Percentiles rank a stretch among this genome's conserved stretches.
These are phyloP conservation scores for Tetrapisispora iriomotensis DNA, from an alignment of 805 yeast species.

Conservation along the genomic window DNA sequence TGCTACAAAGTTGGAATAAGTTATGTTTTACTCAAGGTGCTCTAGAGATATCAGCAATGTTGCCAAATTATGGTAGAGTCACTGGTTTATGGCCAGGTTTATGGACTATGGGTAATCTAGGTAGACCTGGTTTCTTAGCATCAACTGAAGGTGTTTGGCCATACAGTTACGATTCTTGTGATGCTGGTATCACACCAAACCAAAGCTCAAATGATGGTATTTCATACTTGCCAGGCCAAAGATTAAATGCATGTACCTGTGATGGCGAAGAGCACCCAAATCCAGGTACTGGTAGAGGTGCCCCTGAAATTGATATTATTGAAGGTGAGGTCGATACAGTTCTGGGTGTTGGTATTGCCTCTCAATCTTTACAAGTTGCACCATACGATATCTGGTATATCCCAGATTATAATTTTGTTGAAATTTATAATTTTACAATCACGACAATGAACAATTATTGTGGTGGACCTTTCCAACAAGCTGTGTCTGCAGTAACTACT, in stretches of 20 bases:
- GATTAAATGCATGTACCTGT: slow-evolving; percentile 69
- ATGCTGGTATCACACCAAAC: slow-evolving; percentile 90
- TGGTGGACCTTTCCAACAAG: slow-evolving; percentile 94
- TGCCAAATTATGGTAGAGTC: slow-evolving; percentile 72
- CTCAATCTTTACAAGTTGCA: slow-evolving; percentile 88
- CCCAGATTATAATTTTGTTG: slow-evolving; percentile 78
- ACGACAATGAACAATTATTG: slow-evolving; percentile 79
- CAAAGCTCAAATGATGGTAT: slow-evolving; percentile 88
- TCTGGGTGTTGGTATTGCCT: slow-evolving; percentile 59
- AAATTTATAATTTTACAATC: slow-evolving; percentile 54
- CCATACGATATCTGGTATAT: slow-evolving; percentile 92
- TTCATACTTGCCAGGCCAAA: slow-evolving; percentile 79
- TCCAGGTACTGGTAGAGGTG: slow-evolving; percentile 82
- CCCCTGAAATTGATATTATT: slow-evolving; percentile 88
- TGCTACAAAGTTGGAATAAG: slow-evolving; percentile 89
- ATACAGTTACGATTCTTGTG: slow-evolving; percentile 76
- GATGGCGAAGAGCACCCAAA: slow-evolving; percentile 80
- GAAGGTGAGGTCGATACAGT: slow-evolving; percentile 70
- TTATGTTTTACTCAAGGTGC: slow-evolving; percentile 81
- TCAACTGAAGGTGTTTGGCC: slow-evolving; percentile 95
- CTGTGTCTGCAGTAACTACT: slow-evolving; percentile 73
- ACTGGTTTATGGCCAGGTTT: slow-evolving; percentile 94
- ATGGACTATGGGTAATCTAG: slow-evolving; percentile 91
- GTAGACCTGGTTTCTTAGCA: slow-evolving; percentile 82
- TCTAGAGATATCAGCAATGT: slow-evolving; percentile 62